phyloP scores from a whole-genome alignment of 2,329 filamentous ascomycete genomes.

The Arthrobotrys conoides region DNA sequence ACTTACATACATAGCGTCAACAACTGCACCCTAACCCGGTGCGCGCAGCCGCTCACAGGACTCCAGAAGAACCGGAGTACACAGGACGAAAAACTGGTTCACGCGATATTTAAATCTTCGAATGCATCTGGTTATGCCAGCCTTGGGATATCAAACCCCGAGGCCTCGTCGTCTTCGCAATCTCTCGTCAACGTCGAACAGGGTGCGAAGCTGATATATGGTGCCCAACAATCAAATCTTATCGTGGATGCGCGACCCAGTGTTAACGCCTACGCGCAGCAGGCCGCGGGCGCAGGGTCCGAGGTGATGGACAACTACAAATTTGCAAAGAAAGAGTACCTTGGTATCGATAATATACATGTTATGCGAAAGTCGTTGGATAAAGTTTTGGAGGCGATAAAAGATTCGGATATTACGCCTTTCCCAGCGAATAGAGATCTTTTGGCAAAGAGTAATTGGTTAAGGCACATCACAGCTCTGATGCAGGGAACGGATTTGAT shows the following conservation, averaged over 20 bases:
- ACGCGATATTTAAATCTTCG: slow-evolving; percentile 88
- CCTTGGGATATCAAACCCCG: slow-evolving; percentile 66
- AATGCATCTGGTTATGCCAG: slow-evolving; percentile 63
- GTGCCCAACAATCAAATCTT: slow-evolving; percentile 91
- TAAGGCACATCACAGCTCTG: slow-evolving; percentile 87
- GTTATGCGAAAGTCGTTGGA: slow-evolving; percentile 94
- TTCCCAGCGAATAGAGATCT: slow-evolving; percentile 85
- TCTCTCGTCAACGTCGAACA: slow-evolving; percentile 62
- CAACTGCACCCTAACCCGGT: slow-evolving; percentile 95
- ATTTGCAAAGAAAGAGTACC: slow-evolving; percentile 88
- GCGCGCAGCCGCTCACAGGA: slow-evolving; percentile 90
- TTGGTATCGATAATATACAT: slow-evolving; percentile 98
- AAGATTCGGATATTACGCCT: slow-evolving; percentile 89
- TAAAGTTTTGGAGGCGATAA: slow-evolving; percentile 88
- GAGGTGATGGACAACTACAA: slow-evolving; percentile 99
- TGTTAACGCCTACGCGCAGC: slow-evolving; percentile 94
- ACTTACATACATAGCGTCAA: slow-evolving; percentile 97
- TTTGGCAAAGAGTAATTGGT: slow-evolving; percentile 87
- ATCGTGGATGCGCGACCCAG: slow-evolving; percentile 96
- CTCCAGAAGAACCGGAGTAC: slow-evolving; percentile 89
- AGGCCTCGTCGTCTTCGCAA: slow-evolving; percentile 66
- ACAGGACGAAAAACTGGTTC: slow-evolving; percentile 93
- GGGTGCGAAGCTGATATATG: slow-evolving; percentile 75
- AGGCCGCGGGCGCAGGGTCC: slow-evolving; percentile 90
- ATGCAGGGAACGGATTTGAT: slow-evolving; percentile 88